These are phyloP conservation scores for Mycena belliarum DNA, from an alignment of 768 basidiomycete species.

Conservation along the genomic window DNA sequence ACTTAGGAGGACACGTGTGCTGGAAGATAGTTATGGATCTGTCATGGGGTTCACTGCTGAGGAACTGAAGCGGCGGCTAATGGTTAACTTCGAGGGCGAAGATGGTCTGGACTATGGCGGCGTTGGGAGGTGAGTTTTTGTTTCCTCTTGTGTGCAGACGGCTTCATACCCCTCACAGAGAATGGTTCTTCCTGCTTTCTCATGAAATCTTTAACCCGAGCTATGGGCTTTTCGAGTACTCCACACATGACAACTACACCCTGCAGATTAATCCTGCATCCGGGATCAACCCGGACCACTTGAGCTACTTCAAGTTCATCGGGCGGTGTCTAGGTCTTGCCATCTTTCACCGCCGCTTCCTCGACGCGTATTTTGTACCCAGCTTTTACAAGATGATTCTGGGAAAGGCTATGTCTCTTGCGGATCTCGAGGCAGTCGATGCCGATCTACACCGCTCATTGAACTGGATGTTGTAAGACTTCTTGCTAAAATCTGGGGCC, in stretches of 20 bases:
- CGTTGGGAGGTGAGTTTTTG: slow-evolving; percentile 57
- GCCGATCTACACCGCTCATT: slow-evolving; percentile 69
- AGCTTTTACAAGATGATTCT: slow-evolving; percentile 83
- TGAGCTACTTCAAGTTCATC: slow-evolving; percentile 83
- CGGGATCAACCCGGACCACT: slow-evolving; percentile 73
- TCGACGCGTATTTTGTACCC: slow-evolving; percentile 79
- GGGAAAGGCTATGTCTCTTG: slow-evolving; percentile 56
- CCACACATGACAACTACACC: slow-evolving; percentile 78
- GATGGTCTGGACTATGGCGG: slow-evolving; percentile 81
- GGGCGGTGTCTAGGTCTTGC: slow-evolving; percentile 74
- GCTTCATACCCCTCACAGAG: slow-evolving; percentile 41
- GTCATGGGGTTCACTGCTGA: slow-evolving; percentile 80
- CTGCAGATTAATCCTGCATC: slow-evolving; percentile 80
- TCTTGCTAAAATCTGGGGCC: neutral
- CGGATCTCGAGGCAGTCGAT: slow-evolving; percentile 71
- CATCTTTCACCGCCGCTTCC: slow-evolving; percentile 75
- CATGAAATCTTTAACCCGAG: slow-evolving; percentile 84
- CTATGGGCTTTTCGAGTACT: slow-evolving; percentile 83
- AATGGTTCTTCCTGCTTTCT: slow-evolving; percentile 86
- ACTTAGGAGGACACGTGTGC: slow-evolving; percentile 73
- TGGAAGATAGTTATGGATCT: slow-evolving; percentile 85
- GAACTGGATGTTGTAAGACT: slow-evolving; percentile 71
- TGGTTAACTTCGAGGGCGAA: slow-evolving; percentile 78
- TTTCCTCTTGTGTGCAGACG: neutral
- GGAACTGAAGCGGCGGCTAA: slow-evolving; percentile 68